Evolutionary conservation across 371 early-diverging fungal genomes (phyloP).

Genomic region (Chytridium lagenaria): DNA sequence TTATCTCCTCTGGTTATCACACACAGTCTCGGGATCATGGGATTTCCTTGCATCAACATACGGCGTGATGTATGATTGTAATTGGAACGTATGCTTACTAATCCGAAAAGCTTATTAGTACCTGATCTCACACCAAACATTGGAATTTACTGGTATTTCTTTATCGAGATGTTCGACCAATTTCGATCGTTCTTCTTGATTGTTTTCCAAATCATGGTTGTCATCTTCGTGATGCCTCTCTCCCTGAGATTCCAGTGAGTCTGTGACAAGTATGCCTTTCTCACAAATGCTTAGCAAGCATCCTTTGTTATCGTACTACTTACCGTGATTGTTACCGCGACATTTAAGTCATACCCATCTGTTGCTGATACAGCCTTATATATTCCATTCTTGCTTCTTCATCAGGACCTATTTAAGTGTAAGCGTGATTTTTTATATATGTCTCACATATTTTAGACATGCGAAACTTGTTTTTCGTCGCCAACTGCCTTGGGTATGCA

Average conservation of each 20-base stretch:
- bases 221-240: conserved; percentile 83
- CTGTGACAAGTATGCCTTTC: neutral
- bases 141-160: conserved; percentile 97
- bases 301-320: conserved; percentile 74
- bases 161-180: conserved; percentile 97
- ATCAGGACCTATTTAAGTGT: conserved; percentile 88
- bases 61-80: conserved; percentile 72
- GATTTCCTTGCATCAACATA: conserved; percentile 72
- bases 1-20: conserved; percentile 63
- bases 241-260: conserved; percentile 72
- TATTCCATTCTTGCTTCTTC: conserved; percentile 77
- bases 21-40: conserved; percentile 71
- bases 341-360: conserved; percentile 92
- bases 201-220: conserved; percentile 87
- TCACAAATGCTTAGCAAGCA: conserved; percentile 58
- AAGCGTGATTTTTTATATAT: conserved; percentile 36
- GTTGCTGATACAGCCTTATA: conserved; percentile 84
- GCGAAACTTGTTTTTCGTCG: conserved; percentile 49
- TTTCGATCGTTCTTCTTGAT: conserved; percentile 91
- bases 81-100: conserved; percentile 19
- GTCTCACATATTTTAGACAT: conserved; percentile 37
- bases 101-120: conserved; percentile 55
- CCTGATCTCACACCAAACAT: conserved; percentile 93
- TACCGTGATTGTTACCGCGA: conserved; percentile 73
- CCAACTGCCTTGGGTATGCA: conserved; percentile 73